phyloP scores from a whole-genome alignment of 2,329 filamentous ascomycete species.

The Fusarium anthophilum region DNA sequence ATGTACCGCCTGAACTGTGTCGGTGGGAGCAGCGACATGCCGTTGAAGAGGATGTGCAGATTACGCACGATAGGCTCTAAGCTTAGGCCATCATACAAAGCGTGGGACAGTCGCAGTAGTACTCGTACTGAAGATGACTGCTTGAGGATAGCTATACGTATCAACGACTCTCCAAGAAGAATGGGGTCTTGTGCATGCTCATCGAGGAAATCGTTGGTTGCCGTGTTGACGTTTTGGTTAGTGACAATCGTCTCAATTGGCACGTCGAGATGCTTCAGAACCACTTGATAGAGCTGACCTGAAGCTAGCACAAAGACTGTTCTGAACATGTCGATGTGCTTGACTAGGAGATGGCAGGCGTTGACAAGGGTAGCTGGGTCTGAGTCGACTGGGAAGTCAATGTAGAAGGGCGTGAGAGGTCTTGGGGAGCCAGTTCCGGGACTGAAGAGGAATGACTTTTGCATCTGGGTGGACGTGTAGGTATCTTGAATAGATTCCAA shows the following conservation, averaged over 20 bases:
- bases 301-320: neutral
- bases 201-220: neutral
- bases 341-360: neutral
- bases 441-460: conserved; percentile 5
- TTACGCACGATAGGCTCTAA: conserved; percentile 25
- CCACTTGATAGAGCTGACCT: conserved; percentile 2
- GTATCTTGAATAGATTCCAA: neutral
- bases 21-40: conserved; percentile 2
- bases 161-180: neutral
- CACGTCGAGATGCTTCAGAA: neutral
- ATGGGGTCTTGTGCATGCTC: neutral
- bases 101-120: conserved; percentile 31
- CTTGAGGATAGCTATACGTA: conserved; percentile 12
- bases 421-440: neutral
- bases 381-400: neutral
- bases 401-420: neutral
- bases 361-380: neutral
- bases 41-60: conserved; percentile 26
- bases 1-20: conserved; percentile 32
- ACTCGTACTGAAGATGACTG: conserved; percentile 6
- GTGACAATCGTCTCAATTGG: neutral
- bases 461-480: neutral
- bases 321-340: conserved; percentile 12
- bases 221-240: neutral
- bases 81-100: conserved; percentile 38